A percentile compares a stretch with the other conserved stretches of the same genome.
Evolutionary conservation across 140 eudicot genomes (phyloP).

Genomic region (Anethum foeniculum): DNA sequence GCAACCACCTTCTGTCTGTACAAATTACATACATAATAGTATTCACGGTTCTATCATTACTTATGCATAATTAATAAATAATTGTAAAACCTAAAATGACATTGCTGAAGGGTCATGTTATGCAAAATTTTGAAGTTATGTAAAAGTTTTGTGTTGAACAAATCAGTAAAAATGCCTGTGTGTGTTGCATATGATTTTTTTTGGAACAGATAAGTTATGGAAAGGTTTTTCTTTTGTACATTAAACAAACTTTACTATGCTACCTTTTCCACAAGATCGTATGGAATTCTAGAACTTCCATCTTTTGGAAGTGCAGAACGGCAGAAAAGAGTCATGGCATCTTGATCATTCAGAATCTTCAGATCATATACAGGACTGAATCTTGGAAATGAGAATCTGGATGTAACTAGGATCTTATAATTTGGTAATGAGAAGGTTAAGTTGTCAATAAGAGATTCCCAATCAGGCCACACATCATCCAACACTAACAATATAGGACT

Average conservation of each 20-base stretch:
- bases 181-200: not conserved
- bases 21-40: not conserved
- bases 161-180: not conserved
- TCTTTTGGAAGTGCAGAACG: slow-evolving; percentile 25
- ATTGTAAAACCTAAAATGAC: not conserved
- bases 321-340: slow-evolving; percentile 31
- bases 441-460: slow-evolving; percentile 16
- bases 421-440: slow-evolving; percentile 29
- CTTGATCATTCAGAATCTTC: slow-evolving; percentile 20
- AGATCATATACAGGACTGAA: slow-evolving; percentile 21
- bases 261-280: slow-evolving; percentile 41
- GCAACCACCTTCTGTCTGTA: not conserved
- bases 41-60: not conserved
- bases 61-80: not conserved
- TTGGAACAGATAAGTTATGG: not conserved
- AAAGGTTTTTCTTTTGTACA: not conserved
- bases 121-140: not conserved
- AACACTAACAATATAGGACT: slow-evolving; percentile 34
- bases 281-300: slow-evolving; percentile 15
- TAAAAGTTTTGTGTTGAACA: too few species aligned
- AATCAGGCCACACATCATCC: slow-evolving; percentile 45
- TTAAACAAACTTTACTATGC: not conserved
- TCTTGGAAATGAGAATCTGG: slow-evolving; percentile 22
- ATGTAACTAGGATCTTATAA: slow-evolving; percentile 41
- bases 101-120: not conserved